A percentile compares a stretch with the other conserved stretches of the same genome.
These are phyloP conservation scores for Calycina herbarum DNA, from an alignment of 2,329 filamentous ascomycete genomes.

Conservation along the genomic window DNA sequence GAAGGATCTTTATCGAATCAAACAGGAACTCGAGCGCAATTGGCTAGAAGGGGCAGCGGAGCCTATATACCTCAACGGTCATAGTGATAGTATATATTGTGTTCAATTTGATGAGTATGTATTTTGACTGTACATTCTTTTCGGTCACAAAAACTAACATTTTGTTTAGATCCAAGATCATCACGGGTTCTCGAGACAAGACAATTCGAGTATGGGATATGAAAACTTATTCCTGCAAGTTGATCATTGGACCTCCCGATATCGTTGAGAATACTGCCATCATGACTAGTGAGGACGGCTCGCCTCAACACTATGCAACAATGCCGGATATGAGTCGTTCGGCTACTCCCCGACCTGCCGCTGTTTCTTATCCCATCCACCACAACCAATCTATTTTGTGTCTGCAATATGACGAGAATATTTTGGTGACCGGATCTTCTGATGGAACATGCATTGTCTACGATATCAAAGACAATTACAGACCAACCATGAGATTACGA, in stretches of 20 bases:
- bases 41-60: slow-evolving; percentile 80
- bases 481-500: slow-evolving; percentile 73
- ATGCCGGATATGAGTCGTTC: slow-evolving; percentile 41
- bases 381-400: slow-evolving; percentile 94
- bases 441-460: slow-evolving; percentile 91
- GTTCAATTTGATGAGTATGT: slow-evolving; percentile 94
- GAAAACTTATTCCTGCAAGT: slow-evolving; percentile 78
- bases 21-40: slow-evolving; percentile 70
- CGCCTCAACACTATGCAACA: slow-evolving; percentile 56
- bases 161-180: slow-evolving; percentile 76
- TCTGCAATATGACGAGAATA: slow-evolving; percentile 88
- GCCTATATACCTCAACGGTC: slow-evolving; percentile 87
- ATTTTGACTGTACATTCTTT: not conserved
- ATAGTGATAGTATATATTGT: slow-evolving; percentile 96
- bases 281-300: slow-evolving; percentile 52
- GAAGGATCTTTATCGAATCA: slow-evolving; percentile 80
- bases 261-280: slow-evolving; percentile 55
- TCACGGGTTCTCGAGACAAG: slow-evolving; percentile 92
- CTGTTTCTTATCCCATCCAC: slow-evolving; percentile 61
- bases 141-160: slow-evolving; percentile 2
- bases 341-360: slow-evolving; percentile 50
- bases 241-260: slow-evolving; percentile 80
- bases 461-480: slow-evolving; percentile 76
- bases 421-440: slow-evolving; percentile 92
- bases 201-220: slow-evolving; percentile 97